Percentiles rank a stretch among this genome's conserved stretches.
These are phyloP conservation scores for Raphanus sativus DNA, from an alignment of 345 rosid genomes.

Conservation along the genomic window DNA sequence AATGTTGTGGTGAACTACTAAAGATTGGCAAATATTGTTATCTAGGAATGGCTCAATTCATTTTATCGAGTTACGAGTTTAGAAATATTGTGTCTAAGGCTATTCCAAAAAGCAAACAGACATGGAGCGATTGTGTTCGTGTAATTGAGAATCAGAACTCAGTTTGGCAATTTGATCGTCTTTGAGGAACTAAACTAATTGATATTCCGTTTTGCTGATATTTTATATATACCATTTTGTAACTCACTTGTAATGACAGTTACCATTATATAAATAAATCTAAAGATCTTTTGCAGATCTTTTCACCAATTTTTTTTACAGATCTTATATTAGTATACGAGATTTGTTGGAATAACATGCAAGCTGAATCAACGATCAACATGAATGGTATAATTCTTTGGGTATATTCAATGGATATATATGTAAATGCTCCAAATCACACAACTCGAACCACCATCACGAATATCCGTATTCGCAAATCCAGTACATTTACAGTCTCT, in stretches of 20 bases:
- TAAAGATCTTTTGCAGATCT: neutral
- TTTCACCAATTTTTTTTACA: no score
- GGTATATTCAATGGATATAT: neutral
- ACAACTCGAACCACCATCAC: constrained; percentile 47
- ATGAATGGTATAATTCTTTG: neutral
- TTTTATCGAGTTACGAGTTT: constrained; percentile 4
- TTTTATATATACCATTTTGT: neutral
- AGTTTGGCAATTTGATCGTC: neutral
- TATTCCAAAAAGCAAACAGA: constrained; percentile 25
- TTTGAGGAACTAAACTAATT: neutral
- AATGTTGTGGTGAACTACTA: constrained; percentile 20
- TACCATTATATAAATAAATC: neutral
- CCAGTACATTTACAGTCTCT: constrained; percentile 46
- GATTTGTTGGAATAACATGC: neutral
- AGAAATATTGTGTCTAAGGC: constrained; percentile 8
- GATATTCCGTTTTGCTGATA: neutral
- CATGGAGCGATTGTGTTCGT: constrained; percentile 19
- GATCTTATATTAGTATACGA: neutral
- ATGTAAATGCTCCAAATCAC: constrained; percentile 38
- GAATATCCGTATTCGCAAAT: constrained; percentile 32
- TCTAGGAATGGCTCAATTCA: neutral
- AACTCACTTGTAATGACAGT: neutral
- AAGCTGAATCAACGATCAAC: neutral
- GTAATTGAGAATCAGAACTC: neutral
- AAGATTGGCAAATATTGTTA: constrained; percentile 26